phyloP scores from a whole-genome alignment of 1,284 basidiomycete species.

The Sphagnurus paluster region DNA sequence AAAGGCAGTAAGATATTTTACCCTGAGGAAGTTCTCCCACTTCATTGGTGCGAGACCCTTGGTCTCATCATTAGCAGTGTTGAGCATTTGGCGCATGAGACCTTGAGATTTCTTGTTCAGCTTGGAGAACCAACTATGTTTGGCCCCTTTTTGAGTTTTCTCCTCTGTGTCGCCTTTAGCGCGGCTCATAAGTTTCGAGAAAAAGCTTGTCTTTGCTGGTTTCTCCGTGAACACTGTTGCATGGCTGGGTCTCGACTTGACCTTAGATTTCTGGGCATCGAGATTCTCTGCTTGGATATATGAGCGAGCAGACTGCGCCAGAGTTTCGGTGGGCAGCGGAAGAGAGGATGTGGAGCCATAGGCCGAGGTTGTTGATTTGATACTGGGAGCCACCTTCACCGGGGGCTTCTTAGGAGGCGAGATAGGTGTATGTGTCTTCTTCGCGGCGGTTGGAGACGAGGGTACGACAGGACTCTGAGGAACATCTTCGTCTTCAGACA shows the following conservation, averaged over 20 bases:
- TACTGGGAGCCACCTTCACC: conserved; percentile 22
- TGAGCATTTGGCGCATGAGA: conserved; percentile 65
- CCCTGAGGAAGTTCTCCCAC: conserved; percentile 61
- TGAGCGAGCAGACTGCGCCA: conserved; percentile 67
- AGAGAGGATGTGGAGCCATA: conserved; percentile 42
- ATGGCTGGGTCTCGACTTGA: conserved; percentile 65
- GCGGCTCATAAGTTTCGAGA: conserved; percentile 48
- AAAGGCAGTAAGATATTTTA: conserved; percentile 9
- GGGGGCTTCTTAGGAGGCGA: conserved; percentile 5
- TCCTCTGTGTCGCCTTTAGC: conserved; percentile 19
- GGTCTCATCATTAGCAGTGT: conserved; percentile 55
- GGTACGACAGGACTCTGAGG: conserved; percentile 7
- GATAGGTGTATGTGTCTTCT: conserved; percentile 15
- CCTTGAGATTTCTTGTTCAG: conserved; percentile 58
- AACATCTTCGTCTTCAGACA: conserved; percentile 11
- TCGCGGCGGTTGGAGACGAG: conserved; percentile 16
- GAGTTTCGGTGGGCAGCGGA: conserved; percentile 42
- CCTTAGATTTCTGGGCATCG: conserved; percentile 53
- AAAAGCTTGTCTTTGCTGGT: conserved; percentile 43
- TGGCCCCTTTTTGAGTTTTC: conserved; percentile 41
- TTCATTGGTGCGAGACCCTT: conserved; percentile 62
- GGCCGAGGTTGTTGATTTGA: conserved; percentile 39
- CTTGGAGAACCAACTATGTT: conserved; percentile 53
- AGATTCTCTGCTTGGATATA: conserved; percentile 59
- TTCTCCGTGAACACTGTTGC: conserved; percentile 49